Base-by-base conservation (phyloP, 1,284 basidiomycete genomes). In the Neonothopanus nambi region DNA sequence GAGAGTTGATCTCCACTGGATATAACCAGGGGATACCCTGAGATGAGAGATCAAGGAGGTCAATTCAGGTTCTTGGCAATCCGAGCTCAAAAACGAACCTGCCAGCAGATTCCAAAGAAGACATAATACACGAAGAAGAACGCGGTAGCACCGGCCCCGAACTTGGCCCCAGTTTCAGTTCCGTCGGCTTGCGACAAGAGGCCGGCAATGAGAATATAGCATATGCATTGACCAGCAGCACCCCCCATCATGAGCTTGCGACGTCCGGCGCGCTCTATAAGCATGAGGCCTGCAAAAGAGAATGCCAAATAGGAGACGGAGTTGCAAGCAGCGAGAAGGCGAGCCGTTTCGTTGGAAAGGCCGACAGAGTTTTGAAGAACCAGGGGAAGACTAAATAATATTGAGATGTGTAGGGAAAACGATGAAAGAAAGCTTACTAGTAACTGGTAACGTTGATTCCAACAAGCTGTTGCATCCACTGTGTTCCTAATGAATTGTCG, bases 401-500 rank as follows among this genome's bases (percentile, higher is more conserved):
- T 18, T 4, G 18, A 30, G 1, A n/a, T 17, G 28, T 26, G 21
- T 30, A 21, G 46, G 24, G 3, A 15, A 20, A 39, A 39, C 37
- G 15, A 28, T 6, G 11, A 36, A 23, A 11, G 23, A n/a, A n/a
- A 37, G 48, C 70, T 28, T 41, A 72, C 75, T 76, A 85, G 68
- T 87, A 87, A 48, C 84, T 87, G 33, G 87, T 84, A 11, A 88
- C 72, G 61, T 89, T 89, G 62, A 87, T 86, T 30, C 85, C 85
- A 21, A 80, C 80, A 28, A 87, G 77, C 63, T 89, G 87, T 67
- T 89, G 86, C 77, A 89, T 87, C 67, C 82, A 82, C 61, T 89
- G 86, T 3, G 81, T 80, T 30, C 81, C 78, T 70, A 75, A 35
- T 24, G n/a, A 17, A 17, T 24, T 13, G 26, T 24, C 17, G 4